Percentiles rank a stretch among this genome's conserved stretches.
Evolutionary conservation across 495 filamentous ascomycete species (phyloP).

Genomic region (Annulohypoxylon maeteangense): DNA sequence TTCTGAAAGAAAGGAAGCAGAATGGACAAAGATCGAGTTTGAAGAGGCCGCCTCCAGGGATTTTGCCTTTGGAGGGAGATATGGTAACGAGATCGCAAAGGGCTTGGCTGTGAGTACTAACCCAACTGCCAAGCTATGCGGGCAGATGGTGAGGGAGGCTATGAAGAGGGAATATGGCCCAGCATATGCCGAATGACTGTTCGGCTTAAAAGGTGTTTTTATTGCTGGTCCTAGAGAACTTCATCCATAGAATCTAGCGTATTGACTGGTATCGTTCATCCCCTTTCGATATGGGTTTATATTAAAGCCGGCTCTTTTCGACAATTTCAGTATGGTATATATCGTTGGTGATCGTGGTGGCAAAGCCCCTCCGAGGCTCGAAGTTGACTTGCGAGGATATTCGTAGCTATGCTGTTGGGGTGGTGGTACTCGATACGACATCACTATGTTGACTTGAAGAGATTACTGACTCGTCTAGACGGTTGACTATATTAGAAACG

Average conservation of each 20-base stretch:
- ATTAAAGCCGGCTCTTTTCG: no score
- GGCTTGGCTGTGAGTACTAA: slow-evolving; percentile 82
- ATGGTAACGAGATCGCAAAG: slow-evolving; percentile 81
- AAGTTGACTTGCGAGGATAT: neutral
- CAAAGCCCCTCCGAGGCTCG: neutral
- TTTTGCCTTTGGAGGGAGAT: slow-evolving; percentile 79
- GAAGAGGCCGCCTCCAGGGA: slow-evolving; percentile 79
- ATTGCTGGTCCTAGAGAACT: neutral
- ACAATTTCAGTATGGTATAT: no score
- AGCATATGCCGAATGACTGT: slow-evolving; percentile 46
- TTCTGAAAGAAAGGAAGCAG: slow-evolving; percentile 50
- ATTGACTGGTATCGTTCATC: neutral
- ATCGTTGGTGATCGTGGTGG: neutral
- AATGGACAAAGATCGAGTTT: slow-evolving; percentile 63
- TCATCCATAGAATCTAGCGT: neutral
- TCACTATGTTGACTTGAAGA: slow-evolving; percentile 22
- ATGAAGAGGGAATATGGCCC: slow-evolving; percentile 77
- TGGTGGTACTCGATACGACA: neutral
- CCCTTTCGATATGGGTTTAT: neutral
- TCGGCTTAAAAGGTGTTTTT: neutral
- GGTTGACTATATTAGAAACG: slow-evolving; percentile 7
- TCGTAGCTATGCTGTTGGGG: neutral
- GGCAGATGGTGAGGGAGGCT: slow-evolving; percentile 85
- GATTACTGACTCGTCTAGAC: slow-evolving; percentile 29
- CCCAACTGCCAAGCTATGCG: slow-evolving; percentile 89